A percentile compares a stretch with the other conserved stretches of the same genome.
phyloP scores from a whole-genome alignment of 1,139 yeast species.

The Kodamaea sp. region DNA sequence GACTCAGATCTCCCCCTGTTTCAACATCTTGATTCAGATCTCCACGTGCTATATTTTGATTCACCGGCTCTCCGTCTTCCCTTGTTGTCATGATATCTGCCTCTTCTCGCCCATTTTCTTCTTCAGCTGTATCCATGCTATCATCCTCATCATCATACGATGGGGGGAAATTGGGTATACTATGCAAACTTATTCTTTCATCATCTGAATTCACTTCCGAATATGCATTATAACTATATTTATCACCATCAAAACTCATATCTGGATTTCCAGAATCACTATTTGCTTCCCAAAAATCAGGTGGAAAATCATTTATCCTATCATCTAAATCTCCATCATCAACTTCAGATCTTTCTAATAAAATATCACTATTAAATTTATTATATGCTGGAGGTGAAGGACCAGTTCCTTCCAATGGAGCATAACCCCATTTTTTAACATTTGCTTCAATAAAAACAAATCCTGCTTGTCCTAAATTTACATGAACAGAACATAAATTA shows the following conservation, averaged over 20 bases:
- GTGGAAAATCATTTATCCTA: conserved; percentile 52
- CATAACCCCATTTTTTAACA: conserved; percentile 65
- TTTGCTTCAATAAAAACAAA: conserved; percentile 58
- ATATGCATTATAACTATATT: conserved; percentile 42
- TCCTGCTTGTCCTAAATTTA: conserved; percentile 56
- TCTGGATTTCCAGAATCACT: conserved; percentile 7
- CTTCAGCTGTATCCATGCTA: not conserved
- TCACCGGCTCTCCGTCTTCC: not conserved
- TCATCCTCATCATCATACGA: conserved; percentile 22
- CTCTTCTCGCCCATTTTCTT: not conserved
- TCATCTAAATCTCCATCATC: conserved; percentile 46
- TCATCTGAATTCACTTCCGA: conserved; percentile 31
- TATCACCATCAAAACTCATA: conserved; percentile 20
- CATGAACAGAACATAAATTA: conserved; percentile 50
- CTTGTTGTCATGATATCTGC: not conserved
- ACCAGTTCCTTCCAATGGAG: conserved; percentile 57
- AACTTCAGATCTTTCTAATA: conserved; percentile 52
- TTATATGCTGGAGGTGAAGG: conserved; percentile 62
- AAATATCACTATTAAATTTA: conserved; percentile 51
- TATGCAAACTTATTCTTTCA: conserved; percentile 41
- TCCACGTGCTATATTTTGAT: too few species aligned
- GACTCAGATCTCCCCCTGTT: too few species aligned
- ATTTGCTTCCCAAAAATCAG: conserved; percentile 48
- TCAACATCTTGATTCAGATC: too few species aligned
- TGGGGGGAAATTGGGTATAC: conserved; percentile 39